These are phyloP conservation scores for Sarocladiaceae sp. DNA, from an alignment of 2,329 filamentous ascomycete species.

Conservation along the genomic window DNA sequence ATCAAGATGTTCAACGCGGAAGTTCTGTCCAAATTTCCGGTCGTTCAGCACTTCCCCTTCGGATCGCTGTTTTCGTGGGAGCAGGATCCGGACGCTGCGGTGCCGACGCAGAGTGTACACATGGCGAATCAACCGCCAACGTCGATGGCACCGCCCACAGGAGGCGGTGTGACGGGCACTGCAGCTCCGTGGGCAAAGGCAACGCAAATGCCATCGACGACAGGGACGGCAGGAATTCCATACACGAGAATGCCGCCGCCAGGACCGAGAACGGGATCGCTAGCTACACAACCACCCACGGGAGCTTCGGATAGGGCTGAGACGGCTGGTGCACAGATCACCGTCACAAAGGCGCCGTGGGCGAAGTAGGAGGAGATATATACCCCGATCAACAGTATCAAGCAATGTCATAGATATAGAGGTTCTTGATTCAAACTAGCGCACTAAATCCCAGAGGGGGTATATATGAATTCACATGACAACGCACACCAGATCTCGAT, in stretches of 20 bases:
- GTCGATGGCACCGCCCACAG: conserved; percentile 19
- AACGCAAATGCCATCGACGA: conserved; percentile 31
- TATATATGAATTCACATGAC: conserved; percentile 6
- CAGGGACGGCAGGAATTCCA: conserved; percentile 30
- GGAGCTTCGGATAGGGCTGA: conserved; percentile 17
- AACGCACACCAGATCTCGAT: conserved; percentile 1
- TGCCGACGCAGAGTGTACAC: conserved; percentile 49
- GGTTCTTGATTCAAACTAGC: neutral
- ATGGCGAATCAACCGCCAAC: conserved; percentile 49
- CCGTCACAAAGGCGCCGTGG: conserved; percentile 44
- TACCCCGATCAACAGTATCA: conserved; percentile 12
- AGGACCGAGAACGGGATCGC: conserved; percentile 23
- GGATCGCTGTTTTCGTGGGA: conserved; percentile 79
- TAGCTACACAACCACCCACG: conserved; percentile 17
- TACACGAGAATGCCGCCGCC: conserved; percentile 30
- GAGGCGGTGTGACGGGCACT: conserved; percentile 24
- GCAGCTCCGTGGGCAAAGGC: conserved; percentile 41
- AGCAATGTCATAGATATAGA: conserved; percentile 6
- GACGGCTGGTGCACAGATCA: conserved; percentile 33
- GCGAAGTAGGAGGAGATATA: conserved; percentile 26
- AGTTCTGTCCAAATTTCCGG: conserved; percentile 92
- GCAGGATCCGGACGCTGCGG: conserved; percentile 54
- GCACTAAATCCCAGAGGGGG: conserved; percentile 7
- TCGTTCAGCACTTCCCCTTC: conserved; percentile 94
- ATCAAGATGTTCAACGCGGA: conserved; percentile 99